Base-by-base conservation (phyloP, 768 basidiomycete species). In the Suillus bovinus region DNA sequence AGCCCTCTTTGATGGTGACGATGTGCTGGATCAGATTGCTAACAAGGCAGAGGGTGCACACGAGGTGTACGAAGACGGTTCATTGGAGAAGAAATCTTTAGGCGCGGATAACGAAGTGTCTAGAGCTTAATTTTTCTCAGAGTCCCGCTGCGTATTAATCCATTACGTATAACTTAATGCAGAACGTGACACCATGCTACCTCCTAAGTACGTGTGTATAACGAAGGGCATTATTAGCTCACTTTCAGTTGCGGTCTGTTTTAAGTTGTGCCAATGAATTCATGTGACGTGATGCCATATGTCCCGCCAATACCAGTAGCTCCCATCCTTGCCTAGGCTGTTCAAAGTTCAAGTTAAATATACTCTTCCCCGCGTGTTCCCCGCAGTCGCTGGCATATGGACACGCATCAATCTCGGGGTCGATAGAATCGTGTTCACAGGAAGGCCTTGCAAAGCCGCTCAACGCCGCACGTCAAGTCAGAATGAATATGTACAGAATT, bases 1-100 rank as follows among this genome's bases (percentile, higher is more conserved):
- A 10, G 87, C 82, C 39, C 72, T 93, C 58, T 93, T 93, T 79
- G 90, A 93, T 67, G 90, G 89, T 42, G 83, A 86, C 13, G 82
- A 84, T 1, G 84, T 79, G 27, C 70, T 81, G 29, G 67, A 74
- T 13, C 67, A 64, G 58, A 77, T 82, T n/a, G 42, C 71, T 5
- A 72, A 66, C 41, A 68, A 63, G 29, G 73, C 69, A 36, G 72
- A 66, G 56, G 64, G 31, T 52, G 55, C 49, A 3, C 58, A 57
- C n/a, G 69, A 70, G 1, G 39, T 61, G 29, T 65, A 55, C 11
- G 66, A 68, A 22, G 69, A 68, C 20, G 47, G 55, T 41, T n/a
- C 31, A 22, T 60, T 62, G 62, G 71, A 74, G 62, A 76, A 74
- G 55, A 54, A 5, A 57, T 67, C 68, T 2, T 34, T 27, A 0